Evolutionary conservation across 371 early-diverging fungal genomes (phyloP).

Genomic region (Mucor velutinosus): DNA sequence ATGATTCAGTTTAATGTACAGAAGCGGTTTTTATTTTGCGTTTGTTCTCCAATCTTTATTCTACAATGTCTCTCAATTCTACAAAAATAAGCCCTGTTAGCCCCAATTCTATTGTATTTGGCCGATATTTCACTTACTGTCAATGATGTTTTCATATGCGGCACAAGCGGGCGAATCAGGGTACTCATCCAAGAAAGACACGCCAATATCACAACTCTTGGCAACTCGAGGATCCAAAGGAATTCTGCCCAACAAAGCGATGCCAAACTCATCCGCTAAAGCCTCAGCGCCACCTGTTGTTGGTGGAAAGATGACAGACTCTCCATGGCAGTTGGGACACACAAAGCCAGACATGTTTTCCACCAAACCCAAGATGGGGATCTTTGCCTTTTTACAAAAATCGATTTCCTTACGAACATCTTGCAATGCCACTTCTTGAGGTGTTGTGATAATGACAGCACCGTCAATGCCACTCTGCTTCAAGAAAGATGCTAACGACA

Average conservation of each 20-base stretch:
- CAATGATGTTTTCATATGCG: constrained; percentile 77
- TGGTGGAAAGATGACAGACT: constrained; percentile 87
- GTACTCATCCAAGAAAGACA: constrained; percentile 84
- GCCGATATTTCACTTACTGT: constrained; percentile 34
- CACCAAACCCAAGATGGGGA: constrained; percentile 93
- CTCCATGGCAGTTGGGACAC: constrained; percentile 90
- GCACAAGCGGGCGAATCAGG: constrained; percentile 86
- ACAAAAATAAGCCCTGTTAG: not conserved
- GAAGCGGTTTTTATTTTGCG: too few relatives aligned
- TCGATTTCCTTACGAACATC: constrained; percentile 97
- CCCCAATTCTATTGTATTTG: not conserved
- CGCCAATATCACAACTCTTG: constrained; percentile 80
- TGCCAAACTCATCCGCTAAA: constrained; percentile 77
- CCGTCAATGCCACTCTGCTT: constrained; percentile 84
- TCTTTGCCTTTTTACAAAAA: constrained; percentile 92
- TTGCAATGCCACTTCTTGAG: constrained; percentile 95
- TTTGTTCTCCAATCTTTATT: not conserved
- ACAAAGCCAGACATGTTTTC: constrained; percentile 99
- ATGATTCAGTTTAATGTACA: too few relatives aligned
- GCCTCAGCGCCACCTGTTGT: constrained; percentile 90
- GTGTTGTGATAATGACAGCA: constrained; percentile 90
- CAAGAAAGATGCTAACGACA: constrained; percentile 82
- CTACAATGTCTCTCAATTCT: constrained; percentile 19
- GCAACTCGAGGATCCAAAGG: constrained; percentile 93
- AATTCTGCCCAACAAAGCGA: constrained; percentile 83